Evolutionary conservation across 352 stramenopile species (phyloP).

Genomic region (Phytophthora hybrid): DNA sequence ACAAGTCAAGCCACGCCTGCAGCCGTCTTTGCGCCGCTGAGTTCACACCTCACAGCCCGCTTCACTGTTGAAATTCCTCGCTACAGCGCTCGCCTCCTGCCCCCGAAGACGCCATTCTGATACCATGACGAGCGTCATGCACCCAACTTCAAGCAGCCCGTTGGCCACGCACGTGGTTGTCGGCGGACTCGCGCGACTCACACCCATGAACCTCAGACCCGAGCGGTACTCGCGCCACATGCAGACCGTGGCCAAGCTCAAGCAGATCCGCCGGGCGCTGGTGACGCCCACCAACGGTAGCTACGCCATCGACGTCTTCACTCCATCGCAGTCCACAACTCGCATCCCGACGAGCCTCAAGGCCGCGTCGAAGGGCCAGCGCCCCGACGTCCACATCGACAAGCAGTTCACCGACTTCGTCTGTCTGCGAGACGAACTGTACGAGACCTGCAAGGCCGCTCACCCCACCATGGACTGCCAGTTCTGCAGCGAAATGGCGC

Average conservation of each 20-base stretch:
- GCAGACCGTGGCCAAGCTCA: constrained; percentile 27
- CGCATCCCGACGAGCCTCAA: constrained; percentile 29
- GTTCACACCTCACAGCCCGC: neutral
- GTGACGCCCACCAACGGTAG: neutral
- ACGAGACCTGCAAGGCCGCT: constrained; percentile 32
- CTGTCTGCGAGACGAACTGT: constrained; percentile 43
- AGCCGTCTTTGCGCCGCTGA: neutral
- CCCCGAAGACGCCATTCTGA: neutral
- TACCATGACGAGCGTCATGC: constrained; percentile 3
- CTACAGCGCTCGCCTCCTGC: constrained; percentile 5
- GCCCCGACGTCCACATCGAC: constrained; percentile 22
- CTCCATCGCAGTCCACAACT: constrained; percentile 17
- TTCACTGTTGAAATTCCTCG: constrained; percentile 20
- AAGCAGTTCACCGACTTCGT: constrained; percentile 41
- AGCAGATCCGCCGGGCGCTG: constrained; percentile 26
- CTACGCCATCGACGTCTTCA: constrained; percentile 33
- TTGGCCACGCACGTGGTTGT: neutral
- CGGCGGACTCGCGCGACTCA: constrained; percentile 19
- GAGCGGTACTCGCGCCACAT: constrained; percentile 34
- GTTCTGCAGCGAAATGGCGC: constrained; percentile 45
- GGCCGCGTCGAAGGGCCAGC: constrained; percentile 1
- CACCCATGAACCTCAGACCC: constrained; percentile 23
- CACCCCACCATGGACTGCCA: constrained; percentile 32
- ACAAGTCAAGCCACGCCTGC: neutral
- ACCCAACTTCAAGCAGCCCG: constrained; percentile 1